These are phyloP conservation scores for Beauveria brongniartii DNA, from an alignment of 2,329 filamentous ascomycete species.

Conservation along the genomic window DNA sequence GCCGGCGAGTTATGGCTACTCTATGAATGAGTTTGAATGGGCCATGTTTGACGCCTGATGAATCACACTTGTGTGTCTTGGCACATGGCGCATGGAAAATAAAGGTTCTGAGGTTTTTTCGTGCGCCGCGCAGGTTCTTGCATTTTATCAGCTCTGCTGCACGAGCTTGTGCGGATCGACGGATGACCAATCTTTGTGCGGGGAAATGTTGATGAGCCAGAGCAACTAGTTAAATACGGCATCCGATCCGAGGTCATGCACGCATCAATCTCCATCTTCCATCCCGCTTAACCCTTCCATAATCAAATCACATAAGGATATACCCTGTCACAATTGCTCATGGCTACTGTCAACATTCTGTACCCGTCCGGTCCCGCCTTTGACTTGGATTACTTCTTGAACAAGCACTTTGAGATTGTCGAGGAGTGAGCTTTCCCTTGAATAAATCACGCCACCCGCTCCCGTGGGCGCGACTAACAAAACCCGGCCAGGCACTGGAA, in stretches of 20 bases:
- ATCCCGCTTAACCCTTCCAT: background rate
- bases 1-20: conserved; percentile 6
- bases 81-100: background rate
- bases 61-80: too few relatives aligned
- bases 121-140: background rate
- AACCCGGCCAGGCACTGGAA: conserved; percentile 4
- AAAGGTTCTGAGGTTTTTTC: background rate
- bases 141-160: background rate
- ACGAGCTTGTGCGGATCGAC: background rate
- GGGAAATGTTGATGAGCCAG: background rate
- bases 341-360: conserved; percentile 21
- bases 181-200: background rate
- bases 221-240: background rate
- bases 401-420: conserved; percentile 37
- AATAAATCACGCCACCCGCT: background rate
- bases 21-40: conserved; percentile 9
- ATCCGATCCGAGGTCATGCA: background rate
- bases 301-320: background rate
- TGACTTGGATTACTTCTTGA: conserved; percentile 41
- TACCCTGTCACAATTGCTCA: background rate
- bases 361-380: conserved; percentile 37
- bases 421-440: conserved; percentile 15
- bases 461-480: background rate
- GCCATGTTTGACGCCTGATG: conserved; percentile 2
- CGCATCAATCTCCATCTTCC: background rate